A percentile compares a stretch with the other conserved stretches of the same genome.
Evolutionary conservation across 495 filamentous ascomycete genomes (phyloP).

Genomic region (Sporormia fimetaria): DNA sequence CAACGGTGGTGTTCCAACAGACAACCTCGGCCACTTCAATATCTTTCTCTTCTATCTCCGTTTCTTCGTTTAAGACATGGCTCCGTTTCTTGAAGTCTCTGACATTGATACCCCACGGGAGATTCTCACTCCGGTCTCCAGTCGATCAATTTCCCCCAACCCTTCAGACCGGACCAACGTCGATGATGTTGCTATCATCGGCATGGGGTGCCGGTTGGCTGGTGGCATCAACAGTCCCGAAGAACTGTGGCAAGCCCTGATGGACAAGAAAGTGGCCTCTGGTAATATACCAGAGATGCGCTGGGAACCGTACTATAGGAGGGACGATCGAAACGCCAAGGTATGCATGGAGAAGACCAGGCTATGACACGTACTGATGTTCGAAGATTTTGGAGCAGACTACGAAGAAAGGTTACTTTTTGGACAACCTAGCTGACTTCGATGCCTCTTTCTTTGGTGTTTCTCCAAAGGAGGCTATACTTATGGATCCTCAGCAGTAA

Average conservation of each 20-base stretch:
- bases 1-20: too few relatives aligned
- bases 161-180: too few relatives aligned
- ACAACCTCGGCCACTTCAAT: too few relatives aligned
- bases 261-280: slow-evolving; percentile 30
- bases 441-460: slow-evolving; percentile 37
- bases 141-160: too few relatives aligned
- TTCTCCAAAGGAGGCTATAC: slow-evolving; percentile 35
- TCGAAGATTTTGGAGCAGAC: slow-evolving; percentile 26
- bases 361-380: not conserved
- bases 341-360: slow-evolving; percentile 7
- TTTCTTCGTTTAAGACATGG: too few relatives aligned
- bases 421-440: slow-evolving; percentile 31
- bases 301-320: slow-evolving; percentile 32
- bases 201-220: slow-evolving; percentile 33
- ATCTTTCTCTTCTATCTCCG: too few relatives aligned
- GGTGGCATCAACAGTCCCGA: slow-evolving; percentile 30
- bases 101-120: too few relatives aligned
- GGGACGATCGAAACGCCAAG: slow-evolving; percentile 29
- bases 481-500: slow-evolving; percentile 43
- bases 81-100: too few relatives aligned
- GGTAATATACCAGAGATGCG: slow-evolving; percentile 27
- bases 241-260: slow-evolving; percentile 31
- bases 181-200: slow-evolving; percentile 28
- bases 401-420: slow-evolving; percentile 29
- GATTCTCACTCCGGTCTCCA: too few relatives aligned